Evolutionary conservation across 805 yeast species (phyloP), one percentile per base, ranked within the genome.

Genomic region (Yarrowia osloensis): DNA sequence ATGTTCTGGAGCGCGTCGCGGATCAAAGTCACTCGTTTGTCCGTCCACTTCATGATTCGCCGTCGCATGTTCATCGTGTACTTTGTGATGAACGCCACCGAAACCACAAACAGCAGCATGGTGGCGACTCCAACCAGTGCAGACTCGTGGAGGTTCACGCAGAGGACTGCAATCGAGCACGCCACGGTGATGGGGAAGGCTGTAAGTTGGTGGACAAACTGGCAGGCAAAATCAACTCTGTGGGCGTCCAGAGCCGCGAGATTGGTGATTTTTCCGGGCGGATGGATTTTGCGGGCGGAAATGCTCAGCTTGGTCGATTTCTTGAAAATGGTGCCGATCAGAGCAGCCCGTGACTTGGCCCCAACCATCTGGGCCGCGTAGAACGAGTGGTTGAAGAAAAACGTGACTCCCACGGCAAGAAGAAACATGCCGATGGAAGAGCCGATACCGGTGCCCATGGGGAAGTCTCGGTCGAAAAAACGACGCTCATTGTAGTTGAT

Each of bases 1-100:
- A 93, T 85, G 71, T 88, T 86, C 73, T 84, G 86, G 69, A 93
- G 81, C 22, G 91, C 84, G 75, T 93, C 98, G 70, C 90, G 88
- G 74, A 91, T 86, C 73, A 91, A 86, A 73, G 88, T 82, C 71
- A 89, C 86, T 72, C 96, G 82, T 22, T 77, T 72, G 76, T 89
- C 94, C 3, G 91, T 88, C 71, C 78, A 83, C 0, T 78, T 79
- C 65, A 85, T 85, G 8, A 91, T 87, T n/a, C 75, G 75, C 21
- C 77, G 78, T 73, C 97, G 85, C 69, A 81, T 79, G 2, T 69
- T 74, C 71, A 90, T 82, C 3, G 75, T 76, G 67, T 83, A 40
- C 52, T 44, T 67, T 2, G 63, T 57, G 19, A 57, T 40, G 42
- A 17, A 39, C 19, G 72, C 71, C 42, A 70, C 54, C 13, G 65